phyloP scores from a whole-genome alignment of 1,284 basidiomycete genomes.

The Hemileia vastatrix region DNA sequence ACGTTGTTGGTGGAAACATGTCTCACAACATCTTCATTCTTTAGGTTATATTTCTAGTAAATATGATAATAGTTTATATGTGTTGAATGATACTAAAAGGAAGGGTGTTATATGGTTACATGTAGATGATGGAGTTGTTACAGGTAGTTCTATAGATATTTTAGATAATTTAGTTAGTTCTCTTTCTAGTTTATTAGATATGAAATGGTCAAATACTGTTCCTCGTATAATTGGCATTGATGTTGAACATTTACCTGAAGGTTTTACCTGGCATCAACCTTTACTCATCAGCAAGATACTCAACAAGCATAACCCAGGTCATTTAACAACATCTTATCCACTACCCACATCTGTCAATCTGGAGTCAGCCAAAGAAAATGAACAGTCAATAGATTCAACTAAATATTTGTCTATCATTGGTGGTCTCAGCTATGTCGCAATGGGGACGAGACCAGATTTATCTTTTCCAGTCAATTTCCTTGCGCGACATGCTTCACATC shows the following conservation, averaged over 20 bases:
- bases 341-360: neutral
- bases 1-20: slow-evolving; percentile 12
- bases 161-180: neutral
- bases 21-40: neutral
- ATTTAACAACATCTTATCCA: neutral
- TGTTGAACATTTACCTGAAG: neutral
- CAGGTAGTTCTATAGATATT: neutral
- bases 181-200: neutral
- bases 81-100: neutral
- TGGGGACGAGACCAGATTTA: slow-evolving; percentile 1
- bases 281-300: neutral
- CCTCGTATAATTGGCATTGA: neutral
- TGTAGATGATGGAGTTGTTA: slow-evolving; percentile 7
- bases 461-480: slow-evolving; percentile 1
- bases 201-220: neutral
- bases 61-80: neutral
- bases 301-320: neutral
- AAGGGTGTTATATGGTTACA: slow-evolving; percentile 1
- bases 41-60: neutral
- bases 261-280: neutral
- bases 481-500: neutral
- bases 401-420: neutral
- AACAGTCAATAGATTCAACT: neutral
- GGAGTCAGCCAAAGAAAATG: neutral
- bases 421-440: neutral